Conservation (phyloP, 2,329 filamentous ascomycete genomes). For the Diplodia sapinea region DNA sequence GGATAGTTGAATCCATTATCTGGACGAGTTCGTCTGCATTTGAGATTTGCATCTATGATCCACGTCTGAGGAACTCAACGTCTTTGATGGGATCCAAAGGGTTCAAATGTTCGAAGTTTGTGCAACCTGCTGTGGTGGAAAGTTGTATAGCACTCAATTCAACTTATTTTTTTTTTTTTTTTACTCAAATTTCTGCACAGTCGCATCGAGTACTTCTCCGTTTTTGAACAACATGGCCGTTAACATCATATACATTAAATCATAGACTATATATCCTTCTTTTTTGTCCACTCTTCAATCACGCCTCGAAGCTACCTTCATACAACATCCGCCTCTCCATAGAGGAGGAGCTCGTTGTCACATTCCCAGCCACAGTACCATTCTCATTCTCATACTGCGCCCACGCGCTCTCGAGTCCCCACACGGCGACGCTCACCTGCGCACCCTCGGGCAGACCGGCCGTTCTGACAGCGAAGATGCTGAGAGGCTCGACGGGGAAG, state of each 20-base stretch:
- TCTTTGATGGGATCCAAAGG: too few relatives aligned
- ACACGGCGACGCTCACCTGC: conserved; percentile 48
- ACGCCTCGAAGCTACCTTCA: conserved; percentile 2
- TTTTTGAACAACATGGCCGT: not conserved
- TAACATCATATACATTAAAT: not conserved
- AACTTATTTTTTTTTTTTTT: too few relatives aligned
- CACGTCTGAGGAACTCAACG: too few relatives aligned
- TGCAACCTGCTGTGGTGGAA: too few relatives aligned
- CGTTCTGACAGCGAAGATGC: conserved; percentile 46
- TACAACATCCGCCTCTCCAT: conserved; percentile 16
- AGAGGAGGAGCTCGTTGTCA: not conserved
- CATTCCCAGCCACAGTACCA: conserved; percentile 25
- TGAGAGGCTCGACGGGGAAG: conserved; percentile 55
- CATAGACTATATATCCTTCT: not conserved
- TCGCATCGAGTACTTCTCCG: too few relatives aligned
- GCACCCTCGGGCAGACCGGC: conserved; percentile 46
- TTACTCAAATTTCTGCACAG: too few relatives aligned
- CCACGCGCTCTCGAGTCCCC: conserved; percentile 50
- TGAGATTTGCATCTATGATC: too few relatives aligned
- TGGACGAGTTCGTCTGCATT: too few relatives aligned
- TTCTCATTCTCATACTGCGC: conserved; percentile 36
- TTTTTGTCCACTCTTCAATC: not conserved
- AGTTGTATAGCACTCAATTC: too few relatives aligned
- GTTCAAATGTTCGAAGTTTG: too few relatives aligned
- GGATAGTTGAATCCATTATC: too few relatives aligned